Base-by-base conservation (phyloP, 2,329 filamentous ascomycete species). In the Colletotrichum incanum region DNA sequence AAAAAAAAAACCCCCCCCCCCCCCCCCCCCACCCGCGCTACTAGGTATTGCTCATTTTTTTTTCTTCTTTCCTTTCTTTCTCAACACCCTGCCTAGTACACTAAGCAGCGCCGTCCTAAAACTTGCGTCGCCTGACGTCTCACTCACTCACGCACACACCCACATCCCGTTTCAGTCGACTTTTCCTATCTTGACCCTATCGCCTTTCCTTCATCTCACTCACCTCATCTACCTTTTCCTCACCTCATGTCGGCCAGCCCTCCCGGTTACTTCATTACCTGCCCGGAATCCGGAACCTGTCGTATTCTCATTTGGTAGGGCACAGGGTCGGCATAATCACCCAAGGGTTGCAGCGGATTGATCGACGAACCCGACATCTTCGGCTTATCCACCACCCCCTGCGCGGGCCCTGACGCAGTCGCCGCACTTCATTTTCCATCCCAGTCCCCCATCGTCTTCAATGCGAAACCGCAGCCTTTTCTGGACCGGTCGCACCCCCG, bases 381-480 rank as follows among this genome's bases (percentile, higher is more conserved):
- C 43, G 65, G 37, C 50, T 63, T 37, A 34, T 63, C 47, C 23
- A 45, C 43, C 28, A 31, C 34, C 41, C 50, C 26, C 60, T 65
- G 49, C 26, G 49, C 52, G 43, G 45, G 49, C 62, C 20, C 11
- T 16, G 23, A 52, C 49, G 16, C 45, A 16, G 16, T 34, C 23
- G 47, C 58, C 58, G 18, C 26, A 52, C 49, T 28, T 43, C 41
- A 55, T 39, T 55, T 55, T 54, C 47, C 34, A 41, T 34, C 28
- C 28, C 18, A 28, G 18, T 43, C 28, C 34, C 16, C 49, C 37
- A 23, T 45, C 64, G 31, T 55, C 64, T 64, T 62, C 50, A 59
- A 68, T 72, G 69, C 65, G 58, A 72, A 68, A 68, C 45, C 28
- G 26, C 58, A 59, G 28, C 37, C 37, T 71, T 23, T 52, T 41